These are phyloP conservation scores for Plasmodium coatneyi DNA, from an alignment of 169 alveolate genomes.

Conservation along the genomic window DNA sequence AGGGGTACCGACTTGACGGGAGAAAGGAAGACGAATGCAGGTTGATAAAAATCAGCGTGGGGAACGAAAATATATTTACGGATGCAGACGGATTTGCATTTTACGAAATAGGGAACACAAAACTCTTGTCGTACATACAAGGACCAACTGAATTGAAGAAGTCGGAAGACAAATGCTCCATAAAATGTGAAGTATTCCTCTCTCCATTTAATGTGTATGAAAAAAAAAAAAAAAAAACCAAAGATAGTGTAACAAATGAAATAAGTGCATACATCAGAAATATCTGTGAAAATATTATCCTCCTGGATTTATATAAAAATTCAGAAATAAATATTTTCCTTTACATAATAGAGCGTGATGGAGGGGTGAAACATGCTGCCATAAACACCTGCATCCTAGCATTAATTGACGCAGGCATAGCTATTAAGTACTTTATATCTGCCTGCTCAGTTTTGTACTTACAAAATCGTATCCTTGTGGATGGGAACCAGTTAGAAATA, in stretches of 20 bases:
- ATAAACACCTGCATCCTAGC: constrained; percentile 83
- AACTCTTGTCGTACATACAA: constrained; percentile 60
- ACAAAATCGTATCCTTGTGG: constrained; percentile 73
- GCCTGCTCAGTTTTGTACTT: constrained; percentile 81
- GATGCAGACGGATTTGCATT: constrained; percentile 72
- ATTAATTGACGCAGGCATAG: constrained; percentile 86
- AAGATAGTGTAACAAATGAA: constrained; percentile 69
- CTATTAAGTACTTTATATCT: constrained; percentile 81
- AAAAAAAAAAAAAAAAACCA: constrained; percentile 60
- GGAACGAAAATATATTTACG: constrained; percentile 73
- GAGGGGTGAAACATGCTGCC: constrained; percentile 83
- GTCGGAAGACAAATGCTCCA: constrained; percentile 64
- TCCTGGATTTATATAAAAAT: constrained; percentile 77
- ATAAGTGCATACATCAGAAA: constrained; percentile 73
- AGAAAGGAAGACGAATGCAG: constrained; percentile 80
- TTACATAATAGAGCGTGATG: constrained; percentile 58
- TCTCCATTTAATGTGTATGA: constrained; percentile 73
- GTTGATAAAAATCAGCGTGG: constrained; percentile 78
- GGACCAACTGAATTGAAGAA: constrained; percentile 73
- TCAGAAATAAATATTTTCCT: constrained; percentile 57
- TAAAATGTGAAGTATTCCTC: constrained; percentile 71
- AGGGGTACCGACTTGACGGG: constrained; percentile 85
- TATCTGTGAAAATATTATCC: constrained; percentile 72
- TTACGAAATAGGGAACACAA: constrained; percentile 72
- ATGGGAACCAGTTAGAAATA: constrained; percentile 63